Evolutionary conservation across 2,329 filamentous ascomycete genomes (phyloP).

Genomic region (Clonostachys rosea): DNA sequence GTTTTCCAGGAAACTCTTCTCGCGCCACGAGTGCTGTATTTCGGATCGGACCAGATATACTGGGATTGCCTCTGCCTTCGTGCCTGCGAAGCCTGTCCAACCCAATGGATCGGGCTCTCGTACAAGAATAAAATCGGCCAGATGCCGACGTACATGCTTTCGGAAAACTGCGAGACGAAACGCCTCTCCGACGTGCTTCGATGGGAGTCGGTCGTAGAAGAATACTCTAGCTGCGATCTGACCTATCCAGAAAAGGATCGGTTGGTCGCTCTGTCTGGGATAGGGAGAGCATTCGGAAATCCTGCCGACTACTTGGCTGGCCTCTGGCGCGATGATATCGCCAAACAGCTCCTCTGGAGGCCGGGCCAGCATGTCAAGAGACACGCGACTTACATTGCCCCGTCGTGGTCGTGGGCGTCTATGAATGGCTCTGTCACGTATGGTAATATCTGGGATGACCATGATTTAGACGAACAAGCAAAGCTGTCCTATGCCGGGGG

Average conservation of each 20-base stretch:
- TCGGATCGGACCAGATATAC: constrained; percentile 13
- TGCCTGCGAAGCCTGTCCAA: neutral
- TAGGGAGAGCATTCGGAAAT: neutral
- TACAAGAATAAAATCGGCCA: too few species aligned
- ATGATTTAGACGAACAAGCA: neutral
- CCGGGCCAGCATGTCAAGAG: neutral
- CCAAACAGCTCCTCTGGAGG: too few species aligned
- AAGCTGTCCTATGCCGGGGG: too few species aligned
- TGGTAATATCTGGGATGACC: neutral
- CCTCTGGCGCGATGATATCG: too few species aligned
- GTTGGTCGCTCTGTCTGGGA: neutral
- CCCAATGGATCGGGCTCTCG: too few species aligned
- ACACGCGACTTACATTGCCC: neutral
- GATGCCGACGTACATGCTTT: too few species aligned
- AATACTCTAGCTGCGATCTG: neutral
- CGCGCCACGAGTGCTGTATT: constrained; percentile 17
- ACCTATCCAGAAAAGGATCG: neutral
- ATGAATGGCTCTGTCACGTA: neutral
- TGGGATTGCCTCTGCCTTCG: constrained; percentile 12
- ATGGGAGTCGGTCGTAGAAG: neutral
- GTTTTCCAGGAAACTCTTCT: constrained; percentile 20
- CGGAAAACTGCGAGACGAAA: too few species aligned
- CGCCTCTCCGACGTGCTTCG: neutral
- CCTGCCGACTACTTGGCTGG: neutral
- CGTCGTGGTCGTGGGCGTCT: neutral